A percentile compares a stretch with the other conserved stretches of the same genome.
These are phyloP conservation scores for Ettlia oleoabundans DNA, from an alignment of 139 green algal genomes.

Conservation along the genomic window DNA sequence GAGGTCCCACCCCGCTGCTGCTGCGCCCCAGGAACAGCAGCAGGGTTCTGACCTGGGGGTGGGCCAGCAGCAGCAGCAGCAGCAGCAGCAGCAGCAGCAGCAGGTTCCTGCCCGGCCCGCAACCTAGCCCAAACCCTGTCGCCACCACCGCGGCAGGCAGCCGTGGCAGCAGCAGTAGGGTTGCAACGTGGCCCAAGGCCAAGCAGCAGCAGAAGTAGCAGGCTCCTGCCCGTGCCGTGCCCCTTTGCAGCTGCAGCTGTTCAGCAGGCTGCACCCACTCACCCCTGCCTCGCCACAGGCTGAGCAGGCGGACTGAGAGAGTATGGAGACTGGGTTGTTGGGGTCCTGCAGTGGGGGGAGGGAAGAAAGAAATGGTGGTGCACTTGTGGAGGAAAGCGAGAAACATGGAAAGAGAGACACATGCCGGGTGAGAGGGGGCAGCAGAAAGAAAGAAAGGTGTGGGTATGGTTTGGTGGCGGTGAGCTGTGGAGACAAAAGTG, in stretches of 20 bases:
- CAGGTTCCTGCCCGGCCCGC: too few relatives aligned
- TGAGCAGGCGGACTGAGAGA: neutral
- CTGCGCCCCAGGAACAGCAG: too few relatives aligned
- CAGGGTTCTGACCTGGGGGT: too few relatives aligned
- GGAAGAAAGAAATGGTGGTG: neutral
- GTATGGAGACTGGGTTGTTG: neutral
- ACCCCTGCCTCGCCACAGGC: neutral
- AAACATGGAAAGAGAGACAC: too few relatives aligned
- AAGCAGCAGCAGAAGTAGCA: neutral
- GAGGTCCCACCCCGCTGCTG: too few relatives aligned
- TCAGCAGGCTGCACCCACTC: neutral
- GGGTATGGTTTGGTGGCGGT: too few relatives aligned
- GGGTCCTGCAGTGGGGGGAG: neutral
- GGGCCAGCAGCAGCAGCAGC: too few relatives aligned
- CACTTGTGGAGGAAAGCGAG: neutral
- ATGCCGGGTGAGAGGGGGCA: too few relatives aligned
- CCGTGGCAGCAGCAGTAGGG: neutral
- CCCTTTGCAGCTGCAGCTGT: neutral
- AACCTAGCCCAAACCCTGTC: too few relatives aligned
- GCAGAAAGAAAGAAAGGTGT: too few relatives aligned
- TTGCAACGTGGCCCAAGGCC: neutral
- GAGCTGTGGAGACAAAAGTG: too few relatives aligned
- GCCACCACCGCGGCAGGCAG: neutral
- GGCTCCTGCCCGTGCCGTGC: neutral
- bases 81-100: neutral